Conservation (phyloP, 805 yeast species). For the Nakazawaea pomicola region DNA sequence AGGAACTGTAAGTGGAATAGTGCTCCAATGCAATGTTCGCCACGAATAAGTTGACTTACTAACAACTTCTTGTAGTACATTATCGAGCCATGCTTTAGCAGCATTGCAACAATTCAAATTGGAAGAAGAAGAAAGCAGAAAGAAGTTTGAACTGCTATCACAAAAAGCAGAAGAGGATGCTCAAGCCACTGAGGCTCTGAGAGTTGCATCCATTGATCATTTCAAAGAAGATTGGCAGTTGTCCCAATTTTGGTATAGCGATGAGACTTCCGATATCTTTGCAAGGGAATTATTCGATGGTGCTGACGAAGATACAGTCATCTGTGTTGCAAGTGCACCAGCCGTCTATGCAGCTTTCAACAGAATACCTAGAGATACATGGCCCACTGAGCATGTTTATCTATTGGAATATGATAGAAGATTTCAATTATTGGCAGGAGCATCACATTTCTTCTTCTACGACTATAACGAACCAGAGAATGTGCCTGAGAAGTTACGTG, state of each 20-base stretch:
- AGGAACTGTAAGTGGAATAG: constrained; percentile 13
- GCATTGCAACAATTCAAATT: constrained; percentile 59
- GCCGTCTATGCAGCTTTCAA: constrained; percentile 83
- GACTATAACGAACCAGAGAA: constrained; percentile 70
- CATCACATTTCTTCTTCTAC: constrained; percentile 60
- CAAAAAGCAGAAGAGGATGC: constrained; percentile 53
- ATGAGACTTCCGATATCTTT: constrained; percentile 61
- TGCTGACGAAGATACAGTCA: constrained; percentile 64
- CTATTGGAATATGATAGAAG: constrained; percentile 76
- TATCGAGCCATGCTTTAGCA: constrained; percentile 46
- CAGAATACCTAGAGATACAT: constrained; percentile 39
- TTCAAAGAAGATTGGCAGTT: constrained; percentile 93
- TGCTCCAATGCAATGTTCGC: no score
- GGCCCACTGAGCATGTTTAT: constrained; percentile 69
- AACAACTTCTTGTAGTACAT: constrained; percentile 30
- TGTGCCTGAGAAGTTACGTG: constrained; percentile 49
- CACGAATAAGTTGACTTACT: no score
- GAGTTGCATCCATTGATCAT: constrained; percentile 49
- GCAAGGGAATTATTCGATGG: constrained; percentile 74
- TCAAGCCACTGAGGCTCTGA: no score
- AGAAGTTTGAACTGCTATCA: constrained; percentile 50
- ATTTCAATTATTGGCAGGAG: constrained; percentile 68
- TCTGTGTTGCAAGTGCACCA: constrained; percentile 84
- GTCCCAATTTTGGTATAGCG: constrained; percentile 88
- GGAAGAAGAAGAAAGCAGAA: constrained; percentile 55